phyloP scores from a whole-genome alignment of 495 filamentous ascomycete genomes.

The Aspergillus nidulans region DNA sequence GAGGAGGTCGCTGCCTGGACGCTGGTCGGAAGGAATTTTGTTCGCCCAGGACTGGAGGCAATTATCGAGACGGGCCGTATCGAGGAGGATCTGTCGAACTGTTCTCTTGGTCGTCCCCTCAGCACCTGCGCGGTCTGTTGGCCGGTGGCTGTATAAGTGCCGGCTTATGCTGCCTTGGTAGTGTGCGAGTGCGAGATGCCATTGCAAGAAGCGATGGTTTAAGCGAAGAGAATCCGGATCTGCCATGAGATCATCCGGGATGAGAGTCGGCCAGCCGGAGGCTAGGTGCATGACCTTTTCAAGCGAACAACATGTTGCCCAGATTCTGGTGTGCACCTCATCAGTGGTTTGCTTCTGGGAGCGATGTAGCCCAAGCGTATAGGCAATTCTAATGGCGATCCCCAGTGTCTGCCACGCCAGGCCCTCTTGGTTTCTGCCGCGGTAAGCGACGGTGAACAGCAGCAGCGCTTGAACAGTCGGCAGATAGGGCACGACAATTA shows the following conservation, averaged over 20 bases:
- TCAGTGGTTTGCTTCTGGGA: background rate
- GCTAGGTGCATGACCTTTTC: constrained; percentile 16
- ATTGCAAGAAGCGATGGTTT: constrained; percentile 3
- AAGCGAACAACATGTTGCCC: constrained; percentile 12
- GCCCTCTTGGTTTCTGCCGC: constrained; percentile 12
- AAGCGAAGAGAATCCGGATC: background rate
- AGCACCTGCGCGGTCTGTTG: no score
- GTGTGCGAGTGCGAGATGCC: constrained; percentile 11
- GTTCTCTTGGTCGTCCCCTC: background rate
- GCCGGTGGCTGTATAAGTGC: constrained; percentile 10
- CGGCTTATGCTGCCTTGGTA: constrained; percentile 16
- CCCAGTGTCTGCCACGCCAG: constrained; percentile 16
- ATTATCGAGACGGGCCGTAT: constrained; percentile 8
- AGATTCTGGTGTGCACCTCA: background rate
- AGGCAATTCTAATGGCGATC: constrained; percentile 13
- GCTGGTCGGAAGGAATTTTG: constrained; percentile 4
- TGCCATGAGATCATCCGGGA: background rate
- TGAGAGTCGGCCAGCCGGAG: constrained; percentile 2
- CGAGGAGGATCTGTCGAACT: constrained; percentile 9
- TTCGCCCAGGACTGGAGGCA: constrained; percentile 9
- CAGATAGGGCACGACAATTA: constrained; percentile 11
- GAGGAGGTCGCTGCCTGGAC: constrained; percentile 13
- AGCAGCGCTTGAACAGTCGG: constrained; percentile 12
- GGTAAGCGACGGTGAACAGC: constrained; percentile 10
- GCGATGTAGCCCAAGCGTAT: constrained; percentile 12